phyloP scores from a whole-genome alignment of 1,284 basidiomycete genomes.

The Neonothopanus nambi region DNA sequence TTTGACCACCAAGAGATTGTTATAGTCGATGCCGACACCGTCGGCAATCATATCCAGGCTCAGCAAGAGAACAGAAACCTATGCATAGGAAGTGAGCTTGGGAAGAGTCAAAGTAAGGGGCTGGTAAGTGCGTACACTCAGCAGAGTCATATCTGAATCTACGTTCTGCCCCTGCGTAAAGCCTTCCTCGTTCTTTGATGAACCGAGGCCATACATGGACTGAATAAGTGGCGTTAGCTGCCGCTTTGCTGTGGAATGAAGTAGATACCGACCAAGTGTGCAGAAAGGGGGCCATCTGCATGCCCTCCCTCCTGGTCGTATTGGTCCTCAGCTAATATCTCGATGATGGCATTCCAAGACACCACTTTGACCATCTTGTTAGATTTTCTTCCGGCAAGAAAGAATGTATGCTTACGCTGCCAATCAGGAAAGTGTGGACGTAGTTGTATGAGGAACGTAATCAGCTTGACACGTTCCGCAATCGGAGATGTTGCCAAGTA shows the following conservation, averaged over 20 bases:
- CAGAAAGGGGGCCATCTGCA: slow-evolving; percentile 40
- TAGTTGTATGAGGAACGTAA: slow-evolving; percentile 63
- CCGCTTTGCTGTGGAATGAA: background rate
- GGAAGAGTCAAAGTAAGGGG: background rate
- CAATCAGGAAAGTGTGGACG: slow-evolving; percentile 64
- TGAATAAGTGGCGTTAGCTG: slow-evolving; percentile 19
- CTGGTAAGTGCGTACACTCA: slow-evolving; percentile 43
- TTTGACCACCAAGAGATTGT: slow-evolving; percentile 61
- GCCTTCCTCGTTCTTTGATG: slow-evolving; percentile 21
- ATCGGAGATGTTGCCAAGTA: slow-evolving; percentile 55
- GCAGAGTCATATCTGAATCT: slow-evolving; percentile 47
- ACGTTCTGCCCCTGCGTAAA: slow-evolving; percentile 16
- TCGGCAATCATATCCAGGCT: slow-evolving; percentile 65
- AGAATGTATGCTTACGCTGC: slow-evolving; percentile 44
- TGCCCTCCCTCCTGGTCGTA: slow-evolving; percentile 39
- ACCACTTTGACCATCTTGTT: slow-evolving; percentile 43
- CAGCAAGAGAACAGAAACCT: slow-evolving; percentile 59
- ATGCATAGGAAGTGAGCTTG: background rate
- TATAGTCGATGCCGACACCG: slow-evolving; percentile 52
- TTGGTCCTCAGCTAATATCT: slow-evolving; percentile 57
- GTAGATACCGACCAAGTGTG: slow-evolving; percentile 46
- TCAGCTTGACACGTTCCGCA: slow-evolving; percentile 53
- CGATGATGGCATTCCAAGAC: slow-evolving; percentile 60
- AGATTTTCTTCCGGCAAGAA: background rate
- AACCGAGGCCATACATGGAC: slow-evolving; percentile 52